Base-by-base conservation (phyloP, 225 moss, liverwort and hornwort genomes). In the Climacium dendroides region DNA sequence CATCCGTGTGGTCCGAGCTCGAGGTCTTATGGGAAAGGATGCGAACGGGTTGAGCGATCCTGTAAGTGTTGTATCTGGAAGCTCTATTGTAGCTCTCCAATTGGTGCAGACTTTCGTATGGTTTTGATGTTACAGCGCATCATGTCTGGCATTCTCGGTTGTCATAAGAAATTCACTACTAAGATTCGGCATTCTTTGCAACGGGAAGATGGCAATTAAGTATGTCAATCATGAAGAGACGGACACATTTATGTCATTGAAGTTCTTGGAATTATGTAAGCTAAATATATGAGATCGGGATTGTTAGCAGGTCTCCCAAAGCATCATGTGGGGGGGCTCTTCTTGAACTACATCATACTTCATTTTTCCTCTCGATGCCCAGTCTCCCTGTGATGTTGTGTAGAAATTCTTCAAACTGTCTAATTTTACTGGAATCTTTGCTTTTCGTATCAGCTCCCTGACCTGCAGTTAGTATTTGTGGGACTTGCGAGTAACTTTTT, bases 11-110 rank as follows among this genome's bases (percentile, higher is more conserved):
- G 97, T 96, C 20, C 94, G 93, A 85, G 97, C 98, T 66, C 91
- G 98, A 28, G 93, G 85, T 62, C 90, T 98, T 8, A 92, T 96
- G 89, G 96, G 95, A 1, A 98, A 97, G 85, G 98, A 97, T 80
- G 95, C 92, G 1, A 94, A 92, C 75, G 96, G 96, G 9, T 94
- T 92, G 17, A 98, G 98, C 90, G 98, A 98, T 86, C 98, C 98
- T 71, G 98, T 98, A 92, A 91, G 89, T 47, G 19, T 72, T 62
- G 15, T 6, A 12, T 84, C 13, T 3, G 19, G 11, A 23, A 37
- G 22, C 3, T 6, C 7, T 53, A 26, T 10, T 57, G 25, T 15
- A 6, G 35, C 11, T 52, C 0, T 63, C 3, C 18, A 45, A 4
- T 30, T 3, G 16, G 16, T 58, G 34, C 32, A 54, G 64, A 32